Base-by-base conservation (phyloP, 78 protist genomes). In the Emiliania huxleyi region DNA sequence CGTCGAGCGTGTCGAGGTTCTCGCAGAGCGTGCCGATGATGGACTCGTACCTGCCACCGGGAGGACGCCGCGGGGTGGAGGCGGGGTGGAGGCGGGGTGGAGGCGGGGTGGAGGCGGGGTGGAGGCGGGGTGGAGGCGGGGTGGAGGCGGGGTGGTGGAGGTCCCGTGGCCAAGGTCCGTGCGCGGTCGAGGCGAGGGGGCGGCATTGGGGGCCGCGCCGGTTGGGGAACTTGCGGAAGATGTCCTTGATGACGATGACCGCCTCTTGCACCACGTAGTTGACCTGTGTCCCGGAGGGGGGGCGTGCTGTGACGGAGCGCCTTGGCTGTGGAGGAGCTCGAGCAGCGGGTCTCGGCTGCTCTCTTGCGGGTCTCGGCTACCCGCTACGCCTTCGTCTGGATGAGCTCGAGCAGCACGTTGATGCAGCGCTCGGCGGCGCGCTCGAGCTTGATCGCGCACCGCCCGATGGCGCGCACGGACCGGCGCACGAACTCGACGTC, bases 191-290 rank as follows among this genome's bases (percentile, higher is more conserved):
- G n/a, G n/a, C n/a, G n/a, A n/a, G n/a, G n/a, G n/a, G n/a, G 55
- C 55, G 55, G 23, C 23, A 4, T 4, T 48, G 55, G 55, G 55
- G 55, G 23, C 23, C 11, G 55, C 55, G 55, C 49, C 87, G 81
- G 84, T 92, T 79, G 38, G 94, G 93, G 93, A 98, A 99, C 94
- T 97, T 97, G 92, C 99, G 97, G 97, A 98, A 98, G 91, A 98
- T 98, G 95, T 98, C 99, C 94, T 96, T 96, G 94, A 99, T 98
- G 91, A 99, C 99, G 38, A 99, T 96, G 96, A 99, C 97, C 29
- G 99, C 98, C 95, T 99, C 99, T 95, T 99, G 99, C 23, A 99
- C 99, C 40, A 99, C 99, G 93, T 99, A 98, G 96, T 97, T 97
- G 69, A 99, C 99, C n/a, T n/a, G n/a, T n/a, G n/a, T n/a, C n/a